Evolutionary conservation across 2,329 filamentous ascomycete species (phyloP), one percentile per base, ranked within the genome.

Genomic region (Colletotrichum sp.): DNA sequence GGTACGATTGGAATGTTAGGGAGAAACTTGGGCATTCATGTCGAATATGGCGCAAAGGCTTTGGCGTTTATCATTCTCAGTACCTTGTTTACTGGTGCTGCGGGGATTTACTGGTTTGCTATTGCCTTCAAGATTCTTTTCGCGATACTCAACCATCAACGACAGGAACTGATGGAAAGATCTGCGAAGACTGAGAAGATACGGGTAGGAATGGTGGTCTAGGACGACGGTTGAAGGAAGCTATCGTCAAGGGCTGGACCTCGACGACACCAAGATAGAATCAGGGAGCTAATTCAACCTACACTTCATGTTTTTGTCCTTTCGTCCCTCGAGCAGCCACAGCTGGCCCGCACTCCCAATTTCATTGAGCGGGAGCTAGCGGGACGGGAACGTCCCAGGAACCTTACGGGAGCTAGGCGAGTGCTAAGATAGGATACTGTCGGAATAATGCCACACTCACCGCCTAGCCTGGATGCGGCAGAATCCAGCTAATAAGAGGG

Each of bases 271-370:
- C n/a, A n/a, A n/a, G n/a, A n/a, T n/a, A n/a, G n/a, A n/a, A n/a
- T n/a, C n/a, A n/a, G 10, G 44, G n/a, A 21, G n/a, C n/a, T 1
- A 52, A 13, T 52, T 52, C 10, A 6, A 52, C n/a, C 6, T 12
- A 13, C 13, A 1, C 18, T 44, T n/a, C 6, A 13, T 21, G 44
- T 52, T 52, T 12, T 49, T n/a, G n/a, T n/a, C n/a, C n/a, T n/a
- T n/a, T n/a, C n/a, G n/a, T n/a, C n/a, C n/a, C n/a, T n/a, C n/a
- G n/a, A n/a, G n/a, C n/a, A n/a, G n/a, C n/a, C n/a, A n/a, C n/a
- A n/a, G n/a, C n/a, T n/a, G n/a, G n/a, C n/a, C n/a, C 18, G 18
- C 9, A 49, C 4, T 49, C 1, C 0, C 1, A 21, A 21, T 21
- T 13, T 21, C n/a, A 21, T 52, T 7, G 10, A 21, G 44, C 44